A percentile compares a stretch with the other conserved stretches of the same genome.
phyloP scores from a whole-genome alignment of 768 basidiomycete genomes.

The Rhodosporidiobolus sp. region DNA sequence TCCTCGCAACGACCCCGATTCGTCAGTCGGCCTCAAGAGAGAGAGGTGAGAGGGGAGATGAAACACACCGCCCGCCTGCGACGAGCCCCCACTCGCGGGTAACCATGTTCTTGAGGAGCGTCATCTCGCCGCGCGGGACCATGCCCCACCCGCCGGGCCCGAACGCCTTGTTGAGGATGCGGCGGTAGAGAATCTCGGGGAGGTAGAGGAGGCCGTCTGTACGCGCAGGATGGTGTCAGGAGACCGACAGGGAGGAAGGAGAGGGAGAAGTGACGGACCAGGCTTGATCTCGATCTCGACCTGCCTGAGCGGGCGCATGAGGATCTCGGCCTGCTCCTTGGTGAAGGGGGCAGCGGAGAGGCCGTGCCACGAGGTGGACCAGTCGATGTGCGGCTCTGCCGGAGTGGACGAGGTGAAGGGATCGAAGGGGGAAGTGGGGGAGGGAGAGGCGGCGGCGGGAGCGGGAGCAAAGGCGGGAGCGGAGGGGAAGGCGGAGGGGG shows the following conservation, averaged over 20 bases:
- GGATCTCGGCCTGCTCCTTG: constrained; percentile 65
- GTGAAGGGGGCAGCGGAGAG: constrained; percentile 73
- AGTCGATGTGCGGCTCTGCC: constrained; percentile 53
- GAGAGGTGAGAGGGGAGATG: neutral
- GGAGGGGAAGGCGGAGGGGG: too few species aligned
- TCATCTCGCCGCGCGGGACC: constrained; percentile 86
- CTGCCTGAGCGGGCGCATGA: constrained; percentile 71
- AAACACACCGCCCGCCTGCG: constrained; percentile 74
- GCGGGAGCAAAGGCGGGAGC: too few species aligned
- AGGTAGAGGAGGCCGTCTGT: constrained; percentile 89
- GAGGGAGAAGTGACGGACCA: constrained; percentile 55
- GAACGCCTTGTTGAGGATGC: constrained; percentile 86
- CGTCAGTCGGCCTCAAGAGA: neutral
- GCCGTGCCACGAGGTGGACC: constrained; percentile 84
- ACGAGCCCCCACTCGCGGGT: constrained; percentile 92
- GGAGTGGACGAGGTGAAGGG: neutral
- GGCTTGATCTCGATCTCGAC: constrained; percentile 90
- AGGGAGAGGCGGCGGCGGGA: neutral
- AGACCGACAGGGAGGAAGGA: neutral
- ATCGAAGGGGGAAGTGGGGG: neutral
- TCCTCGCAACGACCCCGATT: too few species aligned
- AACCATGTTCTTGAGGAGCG: constrained; percentile 80
- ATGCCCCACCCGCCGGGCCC: constrained; percentile 97
- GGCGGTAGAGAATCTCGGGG: constrained; percentile 93
- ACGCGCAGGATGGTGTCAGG: neutral